These are phyloP conservation scores for Mrakia frigida DNA, from an alignment of 768 basidiomycete species.

Conservation along the genomic window DNA sequence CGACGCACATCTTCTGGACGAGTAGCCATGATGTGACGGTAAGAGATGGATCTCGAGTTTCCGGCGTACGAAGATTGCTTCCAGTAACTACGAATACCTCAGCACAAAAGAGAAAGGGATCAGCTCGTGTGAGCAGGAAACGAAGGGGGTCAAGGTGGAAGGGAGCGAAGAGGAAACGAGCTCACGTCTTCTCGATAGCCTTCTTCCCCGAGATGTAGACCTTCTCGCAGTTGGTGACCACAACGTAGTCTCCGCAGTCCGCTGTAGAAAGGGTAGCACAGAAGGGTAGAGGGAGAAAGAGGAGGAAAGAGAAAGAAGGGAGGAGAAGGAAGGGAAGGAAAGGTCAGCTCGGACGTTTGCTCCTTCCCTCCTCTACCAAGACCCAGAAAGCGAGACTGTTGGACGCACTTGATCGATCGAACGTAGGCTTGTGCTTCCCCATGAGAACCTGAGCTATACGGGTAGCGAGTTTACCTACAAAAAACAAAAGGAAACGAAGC, in stretches of 20 bases:
- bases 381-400: background rate
- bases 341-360: slow-evolving; percentile 9
- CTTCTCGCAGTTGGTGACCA: slow-evolving; percentile 81
- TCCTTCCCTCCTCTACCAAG: background rate
- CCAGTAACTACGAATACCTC: slow-evolving; percentile 50
- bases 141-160: background rate
- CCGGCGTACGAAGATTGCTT: slow-evolving; percentile 91
- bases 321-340: background rate
- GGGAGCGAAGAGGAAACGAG: background rate
- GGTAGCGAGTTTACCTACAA: slow-evolving; percentile 66
- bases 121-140: background rate
- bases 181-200: slow-evolving; percentile 63
- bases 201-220: slow-evolving; percentile 87
- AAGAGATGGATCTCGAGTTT: slow-evolving; percentile 85
- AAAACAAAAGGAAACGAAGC: background rate
- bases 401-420: slow-evolving; percentile 78
- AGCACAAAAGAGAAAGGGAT: background rate
- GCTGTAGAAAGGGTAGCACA: slow-evolving; percentile 50
- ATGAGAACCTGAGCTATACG: slow-evolving; percentile 91
- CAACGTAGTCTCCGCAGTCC: slow-evolving; percentile 96
- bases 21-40: slow-evolving; percentile 70
- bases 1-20: slow-evolving; percentile 76
- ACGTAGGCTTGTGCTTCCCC: slow-evolving; percentile 99
- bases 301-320: background rate
- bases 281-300: background rate